Evolutionary conservation across 441 rosid genomes (phyloP), one percentile per base, ranked within the genome.

Genomic region (Croton laevigatus): DNA sequence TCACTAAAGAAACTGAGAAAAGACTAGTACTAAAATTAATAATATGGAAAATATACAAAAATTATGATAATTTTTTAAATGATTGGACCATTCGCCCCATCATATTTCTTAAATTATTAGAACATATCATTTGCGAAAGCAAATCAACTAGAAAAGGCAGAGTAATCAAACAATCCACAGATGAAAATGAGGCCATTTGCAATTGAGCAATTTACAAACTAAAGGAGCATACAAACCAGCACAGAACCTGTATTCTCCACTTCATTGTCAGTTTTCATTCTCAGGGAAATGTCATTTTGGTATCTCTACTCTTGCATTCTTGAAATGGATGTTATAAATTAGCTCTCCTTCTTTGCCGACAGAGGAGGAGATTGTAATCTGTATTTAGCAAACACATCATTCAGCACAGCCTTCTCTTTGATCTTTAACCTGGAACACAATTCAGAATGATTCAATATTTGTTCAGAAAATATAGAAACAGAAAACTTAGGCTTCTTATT

Each of bases 341-440:
- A 74, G 20, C 74, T 75, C 73, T 72, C 80, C 69, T 76, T 74
- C 23, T 71, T 76, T 22, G 84, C 70, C 75, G 81, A 67, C 49
- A 61, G 73, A 69, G 81, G 73, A 69, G 81, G 69, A 70, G 81
- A 77, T 62, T 81, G 82, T 59, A 71, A 77, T 6, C 89, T 88
- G 78, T 94, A 94, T 80, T 91, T 94, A 51, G 83, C 70, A 69
- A 91, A 83, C 44, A 90, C 96, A 0, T 84, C 87, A 0, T 84
- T 84, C 68, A 94, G 83, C 67, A 84, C 70, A 42, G 92, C 83
- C 83, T 86, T 90, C 85, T 94, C 98, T 84, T 81, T 86, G 73
- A 87, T 62, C 83, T 80, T 88, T 78, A 94, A 79, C 81, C 95
- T 94, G 84, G 83, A 75, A 57, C 49, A 44, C 34, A 5, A 52